phyloP scores from a whole-genome alignment of 768 basidiomycete species.

The Pisolithus albus region DNA sequence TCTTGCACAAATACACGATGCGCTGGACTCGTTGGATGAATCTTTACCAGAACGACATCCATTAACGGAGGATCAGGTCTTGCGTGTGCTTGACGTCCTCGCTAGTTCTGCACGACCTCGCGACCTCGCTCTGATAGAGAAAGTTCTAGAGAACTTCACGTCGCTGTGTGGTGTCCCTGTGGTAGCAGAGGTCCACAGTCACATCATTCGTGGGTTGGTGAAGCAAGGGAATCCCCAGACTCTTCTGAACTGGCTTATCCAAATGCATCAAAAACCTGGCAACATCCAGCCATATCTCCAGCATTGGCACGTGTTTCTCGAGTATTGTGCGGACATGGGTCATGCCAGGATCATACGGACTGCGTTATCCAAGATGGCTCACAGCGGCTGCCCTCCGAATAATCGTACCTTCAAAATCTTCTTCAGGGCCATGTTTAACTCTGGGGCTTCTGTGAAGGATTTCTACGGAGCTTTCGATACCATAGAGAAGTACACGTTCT shows the following conservation, averaged over 20 bases:
- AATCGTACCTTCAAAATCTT: constrained; percentile 44
- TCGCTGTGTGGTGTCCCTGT: constrained; percentile 40
- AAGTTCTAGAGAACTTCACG: constrained; percentile 45
- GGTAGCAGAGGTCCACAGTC: constrained; percentile 41
- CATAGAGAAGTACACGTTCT: constrained; percentile 39
- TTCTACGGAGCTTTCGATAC: constrained; percentile 39
- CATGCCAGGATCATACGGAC: constrained; percentile 21
- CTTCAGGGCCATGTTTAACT: constrained; percentile 37
- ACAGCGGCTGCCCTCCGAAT: constrained; percentile 36
- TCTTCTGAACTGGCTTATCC: constrained; percentile 43
- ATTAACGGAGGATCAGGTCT: constrained; percentile 24
- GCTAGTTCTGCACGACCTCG: constrained; percentile 45
- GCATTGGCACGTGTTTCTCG: constrained; percentile 52
- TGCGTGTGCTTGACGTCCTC: constrained; percentile 38
- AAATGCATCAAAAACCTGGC: constrained; percentile 47
- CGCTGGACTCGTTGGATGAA: constrained; percentile 17
- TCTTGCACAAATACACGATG: constrained; percentile 18
- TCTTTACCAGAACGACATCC: constrained; percentile 2
- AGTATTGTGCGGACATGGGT: constrained; percentile 28
- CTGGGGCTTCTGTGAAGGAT: constrained; percentile 23
- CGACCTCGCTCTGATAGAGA: constrained; percentile 49
- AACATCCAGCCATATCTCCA: constrained; percentile 39
- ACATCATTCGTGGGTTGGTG: constrained; percentile 44
- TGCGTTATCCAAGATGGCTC: constrained; percentile 31
- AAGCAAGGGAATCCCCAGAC: constrained; percentile 37